These are phyloP conservation scores for Wallacemonas sp. DNA, from an alignment of 208 protist genomes.

Conservation along the genomic window DNA sequence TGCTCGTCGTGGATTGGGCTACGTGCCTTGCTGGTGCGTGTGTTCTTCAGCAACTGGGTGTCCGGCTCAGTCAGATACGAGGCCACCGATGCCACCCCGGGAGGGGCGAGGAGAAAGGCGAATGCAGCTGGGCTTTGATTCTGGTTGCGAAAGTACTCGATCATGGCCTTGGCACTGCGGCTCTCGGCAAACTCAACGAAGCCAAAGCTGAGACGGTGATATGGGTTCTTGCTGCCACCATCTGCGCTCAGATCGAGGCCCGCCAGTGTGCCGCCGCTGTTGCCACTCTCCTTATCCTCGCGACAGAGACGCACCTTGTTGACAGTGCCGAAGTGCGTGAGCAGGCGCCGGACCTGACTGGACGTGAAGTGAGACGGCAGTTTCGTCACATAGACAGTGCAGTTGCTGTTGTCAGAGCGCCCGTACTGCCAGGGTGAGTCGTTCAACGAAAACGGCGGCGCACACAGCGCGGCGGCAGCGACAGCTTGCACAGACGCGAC, in stretches of 20 bases:
- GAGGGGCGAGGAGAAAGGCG: slow-evolving; percentile 43
- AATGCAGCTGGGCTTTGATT: slow-evolving; percentile 46
- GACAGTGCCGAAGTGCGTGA: slow-evolving; percentile 80
- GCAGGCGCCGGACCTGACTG: slow-evolving; percentile 65
- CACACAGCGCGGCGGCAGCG: neutral
- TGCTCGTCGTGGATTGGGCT: slow-evolving; percentile 80
- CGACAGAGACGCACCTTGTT: slow-evolving; percentile 83
- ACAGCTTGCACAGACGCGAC: neutral
- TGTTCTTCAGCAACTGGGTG: slow-evolving; percentile 42
- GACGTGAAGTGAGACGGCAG: slow-evolving; percentile 62
- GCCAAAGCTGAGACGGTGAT: slow-evolving; percentile 56
- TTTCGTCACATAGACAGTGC: slow-evolving; percentile 87
- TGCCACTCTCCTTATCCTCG: slow-evolving; percentile 65
- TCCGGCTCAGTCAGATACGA: slow-evolving; percentile 26
- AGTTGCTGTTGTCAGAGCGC: slow-evolving; percentile 50
- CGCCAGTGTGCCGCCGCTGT: slow-evolving; percentile 22
- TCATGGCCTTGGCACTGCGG: slow-evolving; percentile 61
- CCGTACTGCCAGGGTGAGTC: slow-evolving; percentile 7
- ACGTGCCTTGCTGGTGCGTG: slow-evolving; percentile 64
- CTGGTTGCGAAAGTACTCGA: slow-evolving; percentile 85
- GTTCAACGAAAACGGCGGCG: neutral
- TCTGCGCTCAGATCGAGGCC: neutral
- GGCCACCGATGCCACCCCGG: neutral
- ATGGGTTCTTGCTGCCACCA: slow-evolving; percentile 14
- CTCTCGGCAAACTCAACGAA: slow-evolving; percentile 78